A percentile compares a stretch with the other conserved stretches of the same genome.
These are phyloP conservation scores for Dichotomopilus funicola DNA, from an alignment of 2,329 filamentous ascomycete species.

Conservation along the genomic window DNA sequence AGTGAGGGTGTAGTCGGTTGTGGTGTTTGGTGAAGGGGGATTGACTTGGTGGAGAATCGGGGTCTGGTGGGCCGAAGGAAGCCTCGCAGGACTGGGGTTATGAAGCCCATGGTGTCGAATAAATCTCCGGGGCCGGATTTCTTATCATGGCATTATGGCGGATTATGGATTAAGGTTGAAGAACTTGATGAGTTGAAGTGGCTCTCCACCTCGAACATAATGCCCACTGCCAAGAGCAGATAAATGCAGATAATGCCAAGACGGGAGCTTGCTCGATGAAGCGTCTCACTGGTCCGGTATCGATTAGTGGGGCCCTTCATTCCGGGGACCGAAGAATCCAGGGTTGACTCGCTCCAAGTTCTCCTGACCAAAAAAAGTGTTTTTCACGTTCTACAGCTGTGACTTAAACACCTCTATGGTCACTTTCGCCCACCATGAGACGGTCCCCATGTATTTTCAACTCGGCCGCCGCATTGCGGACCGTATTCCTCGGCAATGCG, in stretches of 20 bases:
- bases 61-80: conserved; percentile 3
- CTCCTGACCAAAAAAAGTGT: neutral
- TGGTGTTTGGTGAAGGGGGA: neutral
- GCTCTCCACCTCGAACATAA: no score
- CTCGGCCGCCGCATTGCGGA: conserved; percentile 40
- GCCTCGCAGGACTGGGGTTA: conserved; percentile 6
- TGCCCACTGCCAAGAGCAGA: neutral
- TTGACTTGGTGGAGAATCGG: conserved; percentile 1
- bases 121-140: neutral
- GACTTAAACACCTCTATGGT: no score
- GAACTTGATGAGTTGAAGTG: no score
- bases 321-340: no score
- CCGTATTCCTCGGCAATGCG: conserved; percentile 38
- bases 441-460: conserved; percentile 35
- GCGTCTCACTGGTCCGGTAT: conserved; percentile 2
- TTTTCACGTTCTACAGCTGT: no score
- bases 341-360: neutral
- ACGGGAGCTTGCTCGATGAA: neutral
- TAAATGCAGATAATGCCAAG: conserved; percentile 3
- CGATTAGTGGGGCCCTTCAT: no score
- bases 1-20: no score
- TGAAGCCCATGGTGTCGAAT: neutral
- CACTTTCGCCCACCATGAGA: conserved; percentile 31
- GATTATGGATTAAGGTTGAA: no score
- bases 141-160: no score